Evolutionary conservation across 306 rosid genomes (phyloP), one percentile per base, ranked within the genome.

Genomic region (Nissolia schottii): DNA sequence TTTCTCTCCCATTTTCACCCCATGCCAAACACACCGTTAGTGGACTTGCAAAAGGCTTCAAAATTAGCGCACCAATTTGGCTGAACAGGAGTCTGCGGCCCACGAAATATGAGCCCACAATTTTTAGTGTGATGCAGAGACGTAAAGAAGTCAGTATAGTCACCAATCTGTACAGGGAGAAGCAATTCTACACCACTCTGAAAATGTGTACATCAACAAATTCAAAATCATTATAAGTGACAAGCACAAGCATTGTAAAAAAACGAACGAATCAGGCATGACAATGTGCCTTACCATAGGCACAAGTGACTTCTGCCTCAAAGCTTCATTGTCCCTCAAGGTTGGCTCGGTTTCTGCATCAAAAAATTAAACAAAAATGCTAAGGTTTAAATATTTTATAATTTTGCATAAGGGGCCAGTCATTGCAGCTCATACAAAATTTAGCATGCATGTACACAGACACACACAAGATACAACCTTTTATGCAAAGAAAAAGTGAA

Each of bases 91-190:
- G 73, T 86, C 54, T 85, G 77, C 0, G 98, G 80, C 4, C 96
- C 98, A 25, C 96, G 96, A 78, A 91, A 94, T 62, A 91, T 86
- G 37, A 88, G 41, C 73, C 98, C 96, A 19, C 96, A 94, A 83
- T 94, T 94, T 83, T 84, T 91, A 27, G 96, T 88, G 13, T 89
- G 97, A 78, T 89, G 87, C 82, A 83, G 61, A 9, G 96, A 91
- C 3, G 91, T 77, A 80, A 94, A 91, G 87, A 94, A 94, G 76
- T 94, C 99, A 0, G 97, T 85, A 76, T 94, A 94, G 83, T 94
- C 99, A 67, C 90, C 95, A 67, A 91, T 69, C 32, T 76, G 90
- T 83, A 94, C 76, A 45, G 99, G 99, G 66, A 94, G 80, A 80
- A 94, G 89, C 94, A 94, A 19, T 67, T 85, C 85, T 19, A 81